Evolutionary conservation across 345 rosid species (phyloP).

Genomic region (Capsella bursapastoris): DNA sequence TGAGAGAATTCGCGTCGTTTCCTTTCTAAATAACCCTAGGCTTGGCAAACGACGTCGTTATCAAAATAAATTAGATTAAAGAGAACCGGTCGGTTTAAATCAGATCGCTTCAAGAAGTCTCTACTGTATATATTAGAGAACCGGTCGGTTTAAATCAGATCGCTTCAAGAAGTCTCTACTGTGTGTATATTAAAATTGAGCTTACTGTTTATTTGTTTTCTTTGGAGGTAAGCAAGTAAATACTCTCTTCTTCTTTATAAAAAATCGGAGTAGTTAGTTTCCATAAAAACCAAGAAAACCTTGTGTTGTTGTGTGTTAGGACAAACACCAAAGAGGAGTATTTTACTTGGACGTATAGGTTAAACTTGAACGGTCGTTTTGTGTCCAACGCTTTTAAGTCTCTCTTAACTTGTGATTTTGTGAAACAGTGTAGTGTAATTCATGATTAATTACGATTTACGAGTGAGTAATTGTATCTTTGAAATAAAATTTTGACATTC

Average conservation of each 20-base stretch:
- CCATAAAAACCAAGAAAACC: not conserved
- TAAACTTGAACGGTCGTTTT: slow-evolving; percentile 32
- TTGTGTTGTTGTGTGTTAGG: slow-evolving; percentile 9
- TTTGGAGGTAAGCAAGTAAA: not conserved
- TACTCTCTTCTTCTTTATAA: not conserved
- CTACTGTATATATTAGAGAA: too few species aligned
- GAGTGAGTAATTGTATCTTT: not conserved
- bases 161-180: too few species aligned
- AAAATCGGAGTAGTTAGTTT: not conserved
- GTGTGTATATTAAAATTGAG: too few species aligned
- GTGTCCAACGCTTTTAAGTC: slow-evolving; percentile 38
- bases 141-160: too few species aligned
- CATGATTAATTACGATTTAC: not conserved
- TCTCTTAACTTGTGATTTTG: slow-evolving; percentile 40
- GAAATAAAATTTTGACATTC: not conserved
- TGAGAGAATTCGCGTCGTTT: too few species aligned
- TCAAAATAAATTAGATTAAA: not conserved
- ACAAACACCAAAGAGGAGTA: slow-evolving; percentile 23
- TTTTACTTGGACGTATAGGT: slow-evolving; percentile 36
- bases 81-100: slow-evolving; percentile 30
- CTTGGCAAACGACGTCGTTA: not conserved
- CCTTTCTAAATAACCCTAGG: not conserved
- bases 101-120: too few species aligned
- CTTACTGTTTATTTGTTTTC: too few species aligned
- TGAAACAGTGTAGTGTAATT: not conserved